Evolutionary conservation across 2,329 filamentous ascomycete genomes (phyloP), one percentile per base, ranked within the genome.

Genomic region (Colletotrichum euphorbiae): DNA sequence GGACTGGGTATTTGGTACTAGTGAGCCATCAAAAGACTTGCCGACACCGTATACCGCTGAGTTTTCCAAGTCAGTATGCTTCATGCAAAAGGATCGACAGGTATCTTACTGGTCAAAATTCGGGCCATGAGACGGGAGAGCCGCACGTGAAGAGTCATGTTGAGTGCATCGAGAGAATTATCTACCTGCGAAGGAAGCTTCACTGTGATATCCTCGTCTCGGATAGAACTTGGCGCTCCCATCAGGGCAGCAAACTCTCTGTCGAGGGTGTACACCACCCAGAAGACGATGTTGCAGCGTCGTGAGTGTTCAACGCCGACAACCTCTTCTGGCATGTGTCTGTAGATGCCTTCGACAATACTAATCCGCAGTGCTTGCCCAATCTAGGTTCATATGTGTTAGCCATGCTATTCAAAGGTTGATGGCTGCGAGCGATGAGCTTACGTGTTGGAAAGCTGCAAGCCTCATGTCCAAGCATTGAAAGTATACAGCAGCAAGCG

Each of bases 391-490:
- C 11, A 1, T 13, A 7, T 6, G 3, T 17, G 28, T 71, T 40
- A 63, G 61, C 15, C 36, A 4, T 6, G 13, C n/a, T 2, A 9
- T 6, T 7, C 21, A 0, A 75, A 72, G 0, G 69, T 72, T 0
- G 72, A 73, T 12, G 28, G 31, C 4, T 19, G 6, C 7, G 12
- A 71, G 68, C 3, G 72, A 73, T 70, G 74, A 7, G 40, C 76
- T 67, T n/a, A 80, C 79, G 59, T 80, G 77, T 11, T 80, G 78
- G 28, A 78, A 80, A 0, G 79, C 79, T 1, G 77, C 76, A 0
- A 78, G 72, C 56, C 79, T 73, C 77, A 81, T 80, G 15, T 81
- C 79, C 2, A 81, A 74, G 0, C 80, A 80, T 36, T 81, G 79
- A 3, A 81, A 75, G 61, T 80, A 81, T 0, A 81, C 70, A 0